Evolutionary conservation across 164 flowering plant genomes (phyloP).

Genomic region (Berberis vulgaris): DNA sequence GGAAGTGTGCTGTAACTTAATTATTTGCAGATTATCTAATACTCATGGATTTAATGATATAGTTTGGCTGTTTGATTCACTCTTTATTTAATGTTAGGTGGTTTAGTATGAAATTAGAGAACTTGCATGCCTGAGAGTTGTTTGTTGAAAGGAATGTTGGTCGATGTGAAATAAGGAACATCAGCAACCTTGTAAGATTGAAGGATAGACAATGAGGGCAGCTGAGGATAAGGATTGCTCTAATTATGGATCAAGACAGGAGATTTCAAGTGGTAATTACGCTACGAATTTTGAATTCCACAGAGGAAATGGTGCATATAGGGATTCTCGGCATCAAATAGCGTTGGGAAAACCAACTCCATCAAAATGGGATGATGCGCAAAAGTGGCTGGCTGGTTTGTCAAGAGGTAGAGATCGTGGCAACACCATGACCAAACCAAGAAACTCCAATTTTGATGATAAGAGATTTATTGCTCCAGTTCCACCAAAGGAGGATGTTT

Average conservation of each 20-base stretch:
- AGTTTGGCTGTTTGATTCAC: too few relatives aligned
- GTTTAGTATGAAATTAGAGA: too few relatives aligned
- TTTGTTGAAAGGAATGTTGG: too few relatives aligned
- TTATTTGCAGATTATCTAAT: too few relatives aligned
- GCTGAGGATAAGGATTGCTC: conserved; percentile 49
- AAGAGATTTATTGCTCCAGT: conserved; percentile 60
- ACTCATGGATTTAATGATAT: too few relatives aligned
- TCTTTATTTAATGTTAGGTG: too few relatives aligned
- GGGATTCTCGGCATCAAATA: conserved; percentile 39
- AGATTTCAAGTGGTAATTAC: conserved; percentile 23
- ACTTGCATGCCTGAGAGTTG: too few relatives aligned
- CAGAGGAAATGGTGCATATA: conserved; percentile 36
- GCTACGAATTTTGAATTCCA: conserved; percentile 58
- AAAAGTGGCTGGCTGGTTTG: conserved; percentile 81
- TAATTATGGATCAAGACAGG: conserved; percentile 32
- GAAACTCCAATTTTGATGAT: conserved; percentile 89
- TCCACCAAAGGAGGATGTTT: conserved; percentile 44
- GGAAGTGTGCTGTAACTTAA: too few relatives aligned
- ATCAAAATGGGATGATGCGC: conserved; percentile 99
- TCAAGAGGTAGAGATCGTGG: conserved; percentile 56
- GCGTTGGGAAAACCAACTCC: conserved; percentile 78
- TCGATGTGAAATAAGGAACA: too few relatives aligned
- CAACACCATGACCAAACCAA: conserved; percentile 43
- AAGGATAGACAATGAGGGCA: background rate
- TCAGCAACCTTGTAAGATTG: too few relatives aligned